Conservation (phyloP, 1,139 yeast genomes). For the Candida tetrigidarum region DNA sequence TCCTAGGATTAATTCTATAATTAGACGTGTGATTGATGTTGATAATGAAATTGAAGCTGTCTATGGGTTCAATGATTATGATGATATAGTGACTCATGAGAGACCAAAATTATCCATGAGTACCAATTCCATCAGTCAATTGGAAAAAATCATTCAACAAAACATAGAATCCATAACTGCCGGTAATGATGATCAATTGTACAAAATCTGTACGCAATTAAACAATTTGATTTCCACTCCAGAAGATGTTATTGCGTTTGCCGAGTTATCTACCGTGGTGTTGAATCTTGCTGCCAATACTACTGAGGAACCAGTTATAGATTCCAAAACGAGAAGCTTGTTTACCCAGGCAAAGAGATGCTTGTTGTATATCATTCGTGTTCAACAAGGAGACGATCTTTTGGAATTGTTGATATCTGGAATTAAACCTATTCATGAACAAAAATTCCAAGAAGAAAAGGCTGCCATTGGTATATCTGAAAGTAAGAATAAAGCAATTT, state of each 20-base stretch:
- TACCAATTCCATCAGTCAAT: slow-evolving; percentile 63
- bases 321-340: slow-evolving; percentile 54
- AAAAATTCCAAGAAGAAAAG: slow-evolving; percentile 57
- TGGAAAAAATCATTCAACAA: slow-evolving; percentile 61
- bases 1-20: slow-evolving; percentile 48
- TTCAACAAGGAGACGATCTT: slow-evolving; percentile 75
- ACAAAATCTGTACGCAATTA: slow-evolving; percentile 39
- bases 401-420: slow-evolving; percentile 76
- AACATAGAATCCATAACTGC: slow-evolving; percentile 58
- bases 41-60: slow-evolving; percentile 58
- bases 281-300: slow-evolving; percentile 55
- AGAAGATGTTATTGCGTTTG: slow-evolving; percentile 43
- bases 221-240: slow-evolving; percentile 40
- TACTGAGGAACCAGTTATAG: slow-evolving; percentile 46
- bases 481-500: slow-evolving; percentile 33
- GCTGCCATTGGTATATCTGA: slow-evolving; percentile 25
- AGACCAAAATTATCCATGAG: slow-evolving; percentile 68
- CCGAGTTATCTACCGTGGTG: slow-evolving; percentile 46
- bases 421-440: slow-evolving; percentile 70
- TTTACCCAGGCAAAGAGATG: slow-evolving; percentile 84
- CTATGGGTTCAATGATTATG: slow-evolving; percentile 67
- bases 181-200: slow-evolving; percentile 57
- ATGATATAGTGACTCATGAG: slow-evolving; percentile 69
- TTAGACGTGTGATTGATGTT: slow-evolving; percentile 55
- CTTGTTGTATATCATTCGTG: slow-evolving; percentile 75